Evolutionary conservation across 1,284 basidiomycete species (phyloP), one percentile per base, ranked within the genome.

Genomic region (Trichosporon sp.): DNA sequence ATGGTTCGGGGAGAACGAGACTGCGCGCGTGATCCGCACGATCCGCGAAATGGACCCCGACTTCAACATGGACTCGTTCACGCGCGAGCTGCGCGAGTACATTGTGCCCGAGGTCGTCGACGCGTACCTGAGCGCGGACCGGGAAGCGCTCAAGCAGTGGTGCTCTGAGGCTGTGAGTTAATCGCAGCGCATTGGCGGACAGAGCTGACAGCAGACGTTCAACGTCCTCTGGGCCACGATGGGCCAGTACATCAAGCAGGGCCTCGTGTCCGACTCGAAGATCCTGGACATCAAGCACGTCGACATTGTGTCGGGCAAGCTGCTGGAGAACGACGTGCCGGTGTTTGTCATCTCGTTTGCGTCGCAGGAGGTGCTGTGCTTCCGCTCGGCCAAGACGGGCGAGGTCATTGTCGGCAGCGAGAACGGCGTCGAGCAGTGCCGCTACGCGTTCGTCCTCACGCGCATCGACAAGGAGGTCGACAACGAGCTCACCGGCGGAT

Each of bases 91-190:
- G 72, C 86, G 96, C 73, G 97, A 99, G 83, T 99, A 98, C 80
- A 96, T 99, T 72, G 88, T 99, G 2, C 97, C 97, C 0, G 97
- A 99, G 81, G 89, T 99, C 6, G 93, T 99, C 8, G 97, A 99
- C 80, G 94, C 95, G 23, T 98, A 97, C 81, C 84, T 98, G 74
- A 90, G 88, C 66, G 95, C 93, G 11, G 95, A 98, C 78, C 87
- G 90, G 76, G 91, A 94, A 78, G 86, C 91, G 6, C 85, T 99
- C 75, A 89, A 88, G 78, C 89, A 89, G 75, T 99, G 97, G 97
- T 98, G 95, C 81, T 89, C 92, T 35, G 97, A 99, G 84, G 97
- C 93, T 67, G 93, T 95, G 76, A 80, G 92, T 86, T 13, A n/a
- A 32, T n/a, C 23, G 18, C 5, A 2, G 35, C 15, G 65, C 21